Percentiles rank a stretch among this genome's conserved stretches.
phyloP scores from a whole-genome alignment of 2,329 filamentous ascomycete genomes.

The Escovopsis sp. region DNA sequence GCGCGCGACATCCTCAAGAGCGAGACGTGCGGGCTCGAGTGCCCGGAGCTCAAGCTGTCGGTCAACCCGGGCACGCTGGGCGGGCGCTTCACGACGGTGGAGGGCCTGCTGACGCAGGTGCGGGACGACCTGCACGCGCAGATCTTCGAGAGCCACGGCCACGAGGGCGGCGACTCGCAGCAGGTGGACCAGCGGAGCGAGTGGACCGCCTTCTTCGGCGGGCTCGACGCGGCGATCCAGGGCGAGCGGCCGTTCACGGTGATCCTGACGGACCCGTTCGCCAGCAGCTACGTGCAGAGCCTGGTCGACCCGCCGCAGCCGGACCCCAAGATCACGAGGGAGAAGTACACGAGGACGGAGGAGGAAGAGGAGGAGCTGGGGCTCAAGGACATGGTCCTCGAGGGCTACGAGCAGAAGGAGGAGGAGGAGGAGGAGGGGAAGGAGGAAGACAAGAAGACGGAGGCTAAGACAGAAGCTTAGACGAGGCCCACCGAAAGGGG shows the following conservation, averaged over 20 bases:
- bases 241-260: slow-evolving; percentile 72
- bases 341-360: slow-evolving; percentile 73
- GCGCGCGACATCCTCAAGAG: slow-evolving; percentile 91
- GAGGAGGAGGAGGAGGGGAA: slow-evolving; percentile 14
- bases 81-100: slow-evolving; percentile 91
- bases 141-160: slow-evolving; percentile 65
- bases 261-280: slow-evolving; percentile 74
- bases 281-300: slow-evolving; percentile 87
- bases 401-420: slow-evolving; percentile 53
- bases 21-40: slow-evolving; percentile 77
- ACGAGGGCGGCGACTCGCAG: slow-evolving; percentile 66
- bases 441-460: neutral
- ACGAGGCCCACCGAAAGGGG: too few relatives aligned
- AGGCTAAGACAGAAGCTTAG: too few relatives aligned
- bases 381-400: slow-evolving; percentile 80
- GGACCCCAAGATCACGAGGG: slow-evolving; percentile 67
- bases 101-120: slow-evolving; percentile 84
- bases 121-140: slow-evolving; percentile 76
- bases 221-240: slow-evolving; percentile 61
- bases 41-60: slow-evolving; percentile 71
- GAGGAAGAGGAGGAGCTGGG: slow-evolving; percentile 93
- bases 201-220: slow-evolving; percentile 72
- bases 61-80: slow-evolving; percentile 91
- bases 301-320: slow-evolving; percentile 54
- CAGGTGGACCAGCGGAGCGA: slow-evolving; percentile 45